Conservation (phyloP, 208 protist species). For the Trypanosoma platydactyli region DNA sequence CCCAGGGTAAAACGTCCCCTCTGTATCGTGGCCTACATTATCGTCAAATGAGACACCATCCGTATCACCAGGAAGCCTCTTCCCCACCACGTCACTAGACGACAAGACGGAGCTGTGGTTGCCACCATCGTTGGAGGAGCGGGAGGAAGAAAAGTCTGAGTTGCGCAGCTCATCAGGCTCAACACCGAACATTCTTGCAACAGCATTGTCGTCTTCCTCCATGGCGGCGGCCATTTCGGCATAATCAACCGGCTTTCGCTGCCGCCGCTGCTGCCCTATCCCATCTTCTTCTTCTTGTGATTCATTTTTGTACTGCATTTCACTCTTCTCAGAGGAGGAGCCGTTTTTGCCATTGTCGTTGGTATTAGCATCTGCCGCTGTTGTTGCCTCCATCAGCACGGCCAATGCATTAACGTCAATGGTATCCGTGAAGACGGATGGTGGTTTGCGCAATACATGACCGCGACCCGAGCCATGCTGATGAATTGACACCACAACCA, state of each 20-base stretch:
- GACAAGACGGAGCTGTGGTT: constrained; percentile 4
- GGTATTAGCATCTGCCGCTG: not conserved
- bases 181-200: constrained; percentile 57
- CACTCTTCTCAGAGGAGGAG: not conserved
- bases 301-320: not conserved
- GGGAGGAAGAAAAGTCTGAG: constrained; percentile 1
- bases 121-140: constrained; percentile 21
- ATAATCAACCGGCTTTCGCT: constrained; percentile 58
- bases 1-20: constrained; percentile 91
- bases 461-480: constrained; percentile 72
- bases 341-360: constrained; percentile 7
- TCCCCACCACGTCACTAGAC: not conserved
- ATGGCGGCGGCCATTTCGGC: constrained; percentile 58
- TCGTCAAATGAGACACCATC: constrained; percentile 61
- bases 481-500: constrained; percentile 94
- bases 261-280: constrained; percentile 28
- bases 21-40: constrained; percentile 12
- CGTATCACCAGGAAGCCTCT: constrained; percentile 44
- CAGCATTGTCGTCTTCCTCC: constrained; percentile 38
- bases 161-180: constrained; percentile 2
- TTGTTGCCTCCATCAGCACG: constrained; percentile 26
- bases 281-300: not conserved
- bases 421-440: constrained; percentile 17
- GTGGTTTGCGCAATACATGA: constrained; percentile 65
- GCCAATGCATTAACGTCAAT: constrained; percentile 25